Percentiles rank a stretch among this genome's conserved stretches.
Conservation (phyloP, 2,329 filamentous ascomycete species). For the Trichoderma sp. region DNA sequence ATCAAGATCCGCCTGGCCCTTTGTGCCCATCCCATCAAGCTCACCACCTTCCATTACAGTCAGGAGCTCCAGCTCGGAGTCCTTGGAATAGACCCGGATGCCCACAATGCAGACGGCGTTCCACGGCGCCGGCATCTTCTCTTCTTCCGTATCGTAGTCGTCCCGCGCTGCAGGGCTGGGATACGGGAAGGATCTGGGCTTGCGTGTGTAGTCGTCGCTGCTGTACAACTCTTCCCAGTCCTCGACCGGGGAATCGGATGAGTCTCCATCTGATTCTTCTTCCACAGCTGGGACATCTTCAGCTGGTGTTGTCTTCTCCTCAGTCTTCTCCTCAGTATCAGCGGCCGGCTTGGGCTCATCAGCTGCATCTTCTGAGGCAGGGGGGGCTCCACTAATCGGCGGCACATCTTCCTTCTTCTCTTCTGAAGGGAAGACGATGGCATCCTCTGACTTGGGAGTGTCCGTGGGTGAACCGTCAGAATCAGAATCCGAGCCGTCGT, state of each 20-base stretch:
- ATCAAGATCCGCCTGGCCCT: constrained; percentile 54
- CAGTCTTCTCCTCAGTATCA: neutral
- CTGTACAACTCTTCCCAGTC: constrained; percentile 60
- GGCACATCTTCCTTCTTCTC: constrained; percentile 38
- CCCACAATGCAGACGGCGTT: constrained; percentile 62
- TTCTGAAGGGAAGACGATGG: constrained; percentile 22
- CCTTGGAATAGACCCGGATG: constrained; percentile 59
- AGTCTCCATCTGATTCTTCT: constrained; percentile 45
- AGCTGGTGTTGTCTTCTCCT: neutral
- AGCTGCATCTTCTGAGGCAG: constrained; percentile 21
- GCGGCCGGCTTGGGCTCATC: constrained; percentile 8
- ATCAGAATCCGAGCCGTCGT: constrained; percentile 28
- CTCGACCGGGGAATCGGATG: constrained; percentile 57
- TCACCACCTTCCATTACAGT: constrained; percentile 56
- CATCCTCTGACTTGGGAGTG: constrained; percentile 34
- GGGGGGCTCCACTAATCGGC: constrained; percentile 27
- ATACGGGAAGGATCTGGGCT: constrained; percentile 43
- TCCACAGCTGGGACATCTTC: constrained; percentile 2
- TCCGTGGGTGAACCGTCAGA: constrained; percentile 33
- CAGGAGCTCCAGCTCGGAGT: constrained; percentile 51
- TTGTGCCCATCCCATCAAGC: constrained; percentile 55
- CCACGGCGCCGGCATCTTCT: constrained; percentile 57
- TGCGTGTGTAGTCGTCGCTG: constrained; percentile 55
- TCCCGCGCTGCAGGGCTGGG: constrained; percentile 34
- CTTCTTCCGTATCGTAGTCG: constrained; percentile 54